phyloP scores from a whole-genome alignment of 2,329 filamentous ascomycete genomes.

The Clarireedia homoeocarpa region DNA sequence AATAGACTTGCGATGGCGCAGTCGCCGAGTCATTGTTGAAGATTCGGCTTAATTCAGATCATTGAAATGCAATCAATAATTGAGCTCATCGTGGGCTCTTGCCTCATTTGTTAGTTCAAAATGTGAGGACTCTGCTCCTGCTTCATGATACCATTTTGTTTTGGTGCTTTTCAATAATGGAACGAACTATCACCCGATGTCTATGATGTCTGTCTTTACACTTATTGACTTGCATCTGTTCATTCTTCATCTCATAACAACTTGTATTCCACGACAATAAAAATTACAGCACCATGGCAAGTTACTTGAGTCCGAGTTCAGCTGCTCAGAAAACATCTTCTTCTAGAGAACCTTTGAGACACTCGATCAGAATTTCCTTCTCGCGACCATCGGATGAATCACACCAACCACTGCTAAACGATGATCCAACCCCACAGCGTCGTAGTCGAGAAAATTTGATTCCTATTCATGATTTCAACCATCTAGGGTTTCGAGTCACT shows the following conservation, averaged over 20 bases:
- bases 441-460: not conserved
- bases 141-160: too few relatives aligned
- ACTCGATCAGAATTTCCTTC: not conserved
- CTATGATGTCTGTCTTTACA: too few relatives aligned
- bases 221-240: too few relatives aligned
- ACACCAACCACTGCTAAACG: not conserved
- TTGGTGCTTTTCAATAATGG: too few relatives aligned
- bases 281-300: not conserved
- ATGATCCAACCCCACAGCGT: not conserved
- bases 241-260: not conserved
- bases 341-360: not conserved
- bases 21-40: too few relatives aligned
- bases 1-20: too few relatives aligned
- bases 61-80: too few relatives aligned
- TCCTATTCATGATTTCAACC: slow-evolving; percentile 10
- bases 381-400: not conserved
- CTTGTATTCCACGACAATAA: not conserved
- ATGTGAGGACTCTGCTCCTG: too few relatives aligned
- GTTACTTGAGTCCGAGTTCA: not conserved
- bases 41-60: too few relatives aligned
- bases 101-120: too few relatives aligned
- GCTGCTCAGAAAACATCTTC: not conserved
- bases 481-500: slow-evolving; percentile 25
- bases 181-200: too few relatives aligned
- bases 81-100: too few relatives aligned